A percentile compares a stretch with the other conserved stretches of the same genome.
Evolutionary conservation across 352 stramenopile genomes (phyloP).

Genomic region (Pythium sukuiense): DNA sequence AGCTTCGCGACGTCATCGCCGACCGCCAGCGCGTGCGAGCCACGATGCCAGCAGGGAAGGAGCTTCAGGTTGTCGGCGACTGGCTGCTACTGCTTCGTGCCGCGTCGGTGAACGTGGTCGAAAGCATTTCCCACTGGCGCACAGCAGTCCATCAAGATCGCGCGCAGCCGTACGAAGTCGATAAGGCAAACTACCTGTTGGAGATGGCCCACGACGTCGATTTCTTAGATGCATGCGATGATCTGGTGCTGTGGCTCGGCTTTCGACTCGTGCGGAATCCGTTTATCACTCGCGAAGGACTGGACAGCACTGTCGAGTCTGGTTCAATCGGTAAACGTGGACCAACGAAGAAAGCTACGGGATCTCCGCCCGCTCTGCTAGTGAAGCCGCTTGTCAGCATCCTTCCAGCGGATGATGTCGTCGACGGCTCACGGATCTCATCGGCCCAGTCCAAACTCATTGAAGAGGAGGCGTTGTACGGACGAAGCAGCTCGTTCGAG

Average conservation of each 20-base stretch:
- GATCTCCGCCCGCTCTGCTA: constrained; percentile 30
- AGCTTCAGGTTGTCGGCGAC: constrained; percentile 58
- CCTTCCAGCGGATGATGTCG: constrained; percentile 42
- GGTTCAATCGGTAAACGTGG: constrained; percentile 2
- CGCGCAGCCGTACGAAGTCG: constrained; percentile 39
- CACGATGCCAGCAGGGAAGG: constrained; percentile 36
- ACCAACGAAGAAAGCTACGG: not conserved
- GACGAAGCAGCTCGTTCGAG: constrained; percentile 9
- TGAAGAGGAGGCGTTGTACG: constrained; percentile 55
- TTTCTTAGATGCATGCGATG: constrained; percentile 41
- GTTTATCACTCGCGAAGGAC: constrained; percentile 39
- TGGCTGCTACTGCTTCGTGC: constrained; percentile 48
- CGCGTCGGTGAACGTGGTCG: constrained; percentile 59
- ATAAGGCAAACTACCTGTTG: constrained; percentile 53
- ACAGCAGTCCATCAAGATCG: constrained; percentile 34
- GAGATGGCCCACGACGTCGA: constrained; percentile 54
- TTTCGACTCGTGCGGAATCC: constrained; percentile 56
- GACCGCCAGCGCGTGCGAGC: constrained; percentile 20
- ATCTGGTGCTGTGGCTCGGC: constrained; percentile 53
- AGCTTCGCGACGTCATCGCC: constrained; percentile 20
- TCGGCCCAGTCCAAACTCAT: constrained; percentile 34
- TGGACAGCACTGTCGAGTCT: constrained; percentile 29
- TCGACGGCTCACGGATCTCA: constrained; percentile 41
- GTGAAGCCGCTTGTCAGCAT: constrained; percentile 51
- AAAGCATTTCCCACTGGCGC: constrained; percentile 46